Conservation (phyloP, 2,329 filamentous ascomycete genomes). For the Penicillium freii region DNA sequence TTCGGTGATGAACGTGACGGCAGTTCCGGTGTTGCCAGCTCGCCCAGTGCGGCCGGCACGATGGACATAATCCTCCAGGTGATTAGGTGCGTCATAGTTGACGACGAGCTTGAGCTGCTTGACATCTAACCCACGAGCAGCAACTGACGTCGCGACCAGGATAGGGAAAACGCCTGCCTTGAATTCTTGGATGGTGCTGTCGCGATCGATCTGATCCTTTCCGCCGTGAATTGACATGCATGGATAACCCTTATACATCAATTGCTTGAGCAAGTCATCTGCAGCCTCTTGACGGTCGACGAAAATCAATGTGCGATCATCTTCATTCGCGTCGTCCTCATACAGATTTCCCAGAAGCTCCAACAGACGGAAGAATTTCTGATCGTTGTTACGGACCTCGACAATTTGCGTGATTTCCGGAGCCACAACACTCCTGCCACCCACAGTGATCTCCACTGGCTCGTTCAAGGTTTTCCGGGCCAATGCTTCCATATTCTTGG, state of each 20-base stretch:
- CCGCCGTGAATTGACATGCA: slow-evolving; percentile 93
- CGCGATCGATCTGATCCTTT: slow-evolving; percentile 89
- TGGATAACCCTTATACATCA: slow-evolving; percentile 80
- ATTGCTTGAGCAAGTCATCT: slow-evolving; percentile 72
- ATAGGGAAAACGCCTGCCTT: slow-evolving; percentile 88
- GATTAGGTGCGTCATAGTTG: slow-evolving; percentile 92
- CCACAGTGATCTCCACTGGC: slow-evolving; percentile 88
- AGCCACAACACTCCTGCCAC: slow-evolving; percentile 70
- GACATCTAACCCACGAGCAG: slow-evolving; percentile 90
- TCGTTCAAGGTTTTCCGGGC: slow-evolving; percentile 84
- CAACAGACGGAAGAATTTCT: slow-evolving; percentile 80
- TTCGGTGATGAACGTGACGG: slow-evolving; percentile 88
- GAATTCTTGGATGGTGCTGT: slow-evolving; percentile 90
- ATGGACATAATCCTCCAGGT: slow-evolving; percentile 95
- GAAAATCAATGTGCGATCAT: slow-evolving; percentile 85
- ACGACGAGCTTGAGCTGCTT: slow-evolving; percentile 94
- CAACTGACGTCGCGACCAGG: slow-evolving; percentile 90
- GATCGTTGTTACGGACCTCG: slow-evolving; percentile 76
- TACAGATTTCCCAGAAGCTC: slow-evolving; percentile 86
- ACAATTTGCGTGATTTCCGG: slow-evolving; percentile 85
- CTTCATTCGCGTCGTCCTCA: slow-evolving; percentile 70
- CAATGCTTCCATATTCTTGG: slow-evolving; percentile 83
- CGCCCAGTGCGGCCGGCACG: slow-evolving; percentile 89
- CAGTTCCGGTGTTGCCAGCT: slow-evolving; percentile 90
- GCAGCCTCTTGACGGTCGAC: slow-evolving; percentile 90